Percentiles rank a stretch among this genome's conserved stretches.
phyloP scores from a whole-genome alignment of 306 rosid species.

The Casuarina glauca region DNA sequence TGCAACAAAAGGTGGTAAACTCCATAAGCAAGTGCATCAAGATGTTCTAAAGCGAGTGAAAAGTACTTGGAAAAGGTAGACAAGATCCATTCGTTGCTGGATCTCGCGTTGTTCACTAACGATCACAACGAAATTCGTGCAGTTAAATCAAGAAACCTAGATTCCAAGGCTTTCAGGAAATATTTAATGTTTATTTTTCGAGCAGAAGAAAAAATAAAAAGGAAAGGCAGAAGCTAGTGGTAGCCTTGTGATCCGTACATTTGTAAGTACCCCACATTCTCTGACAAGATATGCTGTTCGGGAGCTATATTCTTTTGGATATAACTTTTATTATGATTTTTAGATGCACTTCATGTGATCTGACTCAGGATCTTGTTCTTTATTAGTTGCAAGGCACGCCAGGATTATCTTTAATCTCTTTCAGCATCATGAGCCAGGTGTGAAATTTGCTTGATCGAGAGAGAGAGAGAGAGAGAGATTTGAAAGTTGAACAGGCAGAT shows the following conservation, averaged over 20 bases:
- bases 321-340: constrained; percentile 4
- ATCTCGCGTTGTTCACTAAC: too few species aligned
- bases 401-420: constrained; percentile 13
- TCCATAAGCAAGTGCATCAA: too few species aligned
- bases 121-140: too few species aligned
- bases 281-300: constrained; percentile 39
- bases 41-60: too few species aligned
- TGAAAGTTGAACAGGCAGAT: constrained; percentile 11
- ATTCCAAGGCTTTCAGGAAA: too few species aligned
- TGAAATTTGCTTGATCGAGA: not conserved
- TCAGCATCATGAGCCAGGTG: too few species aligned
- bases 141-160: too few species aligned
- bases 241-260: constrained; percentile 40
- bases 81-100: too few species aligned
- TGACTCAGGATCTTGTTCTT: constrained; percentile 16
- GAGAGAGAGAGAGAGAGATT: not conserved
- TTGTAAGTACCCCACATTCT: constrained; percentile 47
- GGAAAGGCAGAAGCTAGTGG: not conserved
- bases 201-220: not conserved
- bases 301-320: not conserved
- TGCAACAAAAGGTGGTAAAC: too few species aligned
- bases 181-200: too few species aligned
- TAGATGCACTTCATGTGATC: constrained; percentile 13
- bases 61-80: too few species aligned
- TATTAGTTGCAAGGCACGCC: constrained; percentile 3